Evolutionary conservation across 768 basidiomycete genomes (phyloP).

Genomic region (Gyrodon lividus): DNA sequence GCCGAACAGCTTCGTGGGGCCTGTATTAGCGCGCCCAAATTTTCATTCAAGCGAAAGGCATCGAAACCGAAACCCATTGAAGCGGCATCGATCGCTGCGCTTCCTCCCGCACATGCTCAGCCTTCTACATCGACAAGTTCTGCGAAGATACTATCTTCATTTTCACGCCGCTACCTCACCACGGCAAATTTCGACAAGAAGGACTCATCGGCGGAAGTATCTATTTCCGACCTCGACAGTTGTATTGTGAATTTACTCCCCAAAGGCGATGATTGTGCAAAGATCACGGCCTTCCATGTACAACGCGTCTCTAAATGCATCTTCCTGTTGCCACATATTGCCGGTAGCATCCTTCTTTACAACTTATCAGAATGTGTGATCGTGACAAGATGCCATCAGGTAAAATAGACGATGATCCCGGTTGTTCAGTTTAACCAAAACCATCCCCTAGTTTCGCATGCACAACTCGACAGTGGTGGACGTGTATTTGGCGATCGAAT

Average conservation of each 20-base stretch:
- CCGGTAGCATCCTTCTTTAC: constrained; percentile 74
- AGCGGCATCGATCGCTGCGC: neutral
- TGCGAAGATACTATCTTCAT: constrained; percentile 41
- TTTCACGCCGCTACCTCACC: constrained; percentile 47
- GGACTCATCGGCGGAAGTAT: constrained; percentile 44
- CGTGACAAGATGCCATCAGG: constrained; percentile 82
- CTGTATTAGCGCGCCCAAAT: constrained; percentile 54
- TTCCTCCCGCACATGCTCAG: constrained; percentile 1
- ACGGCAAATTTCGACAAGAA: constrained; percentile 33
- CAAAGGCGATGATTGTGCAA: constrained; percentile 3
- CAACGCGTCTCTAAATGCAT: constrained; percentile 59
- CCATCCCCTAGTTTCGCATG: constrained; percentile 72
- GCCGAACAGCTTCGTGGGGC: constrained; percentile 51
- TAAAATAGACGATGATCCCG: constrained; percentile 24
- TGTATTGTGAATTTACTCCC: constrained; percentile 72
- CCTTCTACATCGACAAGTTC: constrained; percentile 25
- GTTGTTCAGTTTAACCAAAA: neutral
- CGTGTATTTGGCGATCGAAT: constrained; percentile 63
- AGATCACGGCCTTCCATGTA: constrained; percentile 31
- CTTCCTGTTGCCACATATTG: constrained; percentile 60
- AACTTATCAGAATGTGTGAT: constrained; percentile 60
- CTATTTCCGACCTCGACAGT: constrained; percentile 60
- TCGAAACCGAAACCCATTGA: constrained; percentile 21
- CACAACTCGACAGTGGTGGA: constrained; percentile 66
- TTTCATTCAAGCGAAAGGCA: constrained; percentile 59